These are phyloP conservation scores for Leccinum uliginosum DNA, from an alignment of 768 basidiomycete species.

Conservation along the genomic window DNA sequence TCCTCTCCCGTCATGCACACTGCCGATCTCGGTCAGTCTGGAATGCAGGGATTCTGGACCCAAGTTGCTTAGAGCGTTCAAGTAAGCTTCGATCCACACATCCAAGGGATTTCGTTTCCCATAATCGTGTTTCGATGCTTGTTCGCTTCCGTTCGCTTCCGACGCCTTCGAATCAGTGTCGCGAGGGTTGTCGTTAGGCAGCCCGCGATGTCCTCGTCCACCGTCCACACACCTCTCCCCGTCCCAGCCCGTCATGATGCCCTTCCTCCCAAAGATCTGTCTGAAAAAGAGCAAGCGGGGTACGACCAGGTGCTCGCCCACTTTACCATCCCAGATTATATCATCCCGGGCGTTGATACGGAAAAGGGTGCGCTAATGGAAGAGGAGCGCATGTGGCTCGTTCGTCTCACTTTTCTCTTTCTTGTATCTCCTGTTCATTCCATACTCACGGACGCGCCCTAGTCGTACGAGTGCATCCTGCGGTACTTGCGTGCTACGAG, in stretches of 20 bases:
- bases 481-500: conserved; percentile 79
- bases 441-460: not conserved
- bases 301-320: conserved; percentile 53
- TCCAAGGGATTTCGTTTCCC: not conserved
- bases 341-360: conserved; percentile 40
- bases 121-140: too few species aligned
- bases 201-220: conserved; percentile 27
- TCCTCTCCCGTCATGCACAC: too few species aligned
- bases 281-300: conserved; percentile 43
- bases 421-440: conserved; percentile 10
- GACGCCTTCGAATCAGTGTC: not conserved
- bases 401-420: conserved; percentile 26
- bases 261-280: conserved; percentile 36
- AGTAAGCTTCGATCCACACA: too few species aligned
- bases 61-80: too few species aligned
- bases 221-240: conserved; percentile 20
- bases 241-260: conserved; percentile 25
- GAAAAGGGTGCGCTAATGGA: conserved; percentile 49
- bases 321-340: conserved; percentile 49
- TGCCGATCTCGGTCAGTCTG: too few species aligned
- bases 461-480: conserved; percentile 68
- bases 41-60: too few species aligned
- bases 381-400: conserved; percentile 75
- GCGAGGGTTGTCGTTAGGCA: not conserved
- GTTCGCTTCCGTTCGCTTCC: not conserved